A percentile compares a stretch with the other conserved stretches of the same genome.
Conservation (phyloP, 805 yeast genomes). For the Zygosaccharomyces kombuchaensis region DNA sequence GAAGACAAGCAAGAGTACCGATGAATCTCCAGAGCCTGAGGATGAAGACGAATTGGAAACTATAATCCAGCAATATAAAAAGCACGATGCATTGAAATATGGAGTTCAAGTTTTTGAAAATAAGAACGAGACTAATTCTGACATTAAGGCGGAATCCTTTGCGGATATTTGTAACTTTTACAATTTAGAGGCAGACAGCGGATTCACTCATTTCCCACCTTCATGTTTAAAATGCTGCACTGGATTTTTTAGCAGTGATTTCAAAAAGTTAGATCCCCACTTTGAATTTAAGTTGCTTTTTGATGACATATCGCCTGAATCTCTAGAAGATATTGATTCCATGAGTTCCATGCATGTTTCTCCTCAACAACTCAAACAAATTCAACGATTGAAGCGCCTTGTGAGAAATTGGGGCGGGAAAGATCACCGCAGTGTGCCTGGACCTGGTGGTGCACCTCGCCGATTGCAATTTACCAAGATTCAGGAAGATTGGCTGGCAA, state of each 20-base stretch:
- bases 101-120: slow-evolving; percentile 23
- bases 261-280: slow-evolving; percentile 64
- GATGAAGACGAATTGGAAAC: slow-evolving; percentile 58
- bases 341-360: slow-evolving; percentile 66
- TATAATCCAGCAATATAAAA: slow-evolving; percentile 43
- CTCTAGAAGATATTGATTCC: slow-evolving; percentile 70
- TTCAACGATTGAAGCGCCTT: slow-evolving; percentile 46
- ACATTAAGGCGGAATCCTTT: slow-evolving; percentile 16
- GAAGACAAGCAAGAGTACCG: slow-evolving; percentile 19
- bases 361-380: slow-evolving; percentile 63
- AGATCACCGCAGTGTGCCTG: slow-evolving; percentile 66
- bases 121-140: slow-evolving; percentile 30
- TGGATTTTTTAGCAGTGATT: slow-evolving; percentile 25
- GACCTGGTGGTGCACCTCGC: slow-evolving; percentile 45
- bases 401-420: slow-evolving; percentile 84
- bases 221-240: slow-evolving; percentile 12
- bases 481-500: slow-evolving; percentile 78
- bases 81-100: slow-evolving; percentile 24
- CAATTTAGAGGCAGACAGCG: slow-evolving; percentile 31
- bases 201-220: slow-evolving; percentile 24
- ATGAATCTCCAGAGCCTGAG: slow-evolving; percentile 12
- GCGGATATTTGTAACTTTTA: slow-evolving; percentile 31
- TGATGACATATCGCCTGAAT: slow-evolving; percentile 64
- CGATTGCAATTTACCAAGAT: slow-evolving; percentile 66
- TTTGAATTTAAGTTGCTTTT: slow-evolving; percentile 65